Conservation (phyloP, 805 yeast genomes). For the Isabelozyma heimii region DNA sequence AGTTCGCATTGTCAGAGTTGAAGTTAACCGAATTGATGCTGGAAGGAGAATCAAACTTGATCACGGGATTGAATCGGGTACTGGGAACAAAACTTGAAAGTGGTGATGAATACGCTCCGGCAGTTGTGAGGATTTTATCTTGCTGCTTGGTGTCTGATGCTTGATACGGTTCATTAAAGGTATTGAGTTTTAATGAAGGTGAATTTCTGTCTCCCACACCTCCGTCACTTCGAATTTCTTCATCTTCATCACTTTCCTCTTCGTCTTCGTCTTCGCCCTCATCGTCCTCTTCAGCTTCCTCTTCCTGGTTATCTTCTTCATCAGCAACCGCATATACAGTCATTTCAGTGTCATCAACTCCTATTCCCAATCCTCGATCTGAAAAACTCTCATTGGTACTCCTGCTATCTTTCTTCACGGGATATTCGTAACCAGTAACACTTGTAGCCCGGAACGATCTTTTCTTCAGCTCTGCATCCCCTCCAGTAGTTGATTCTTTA, state of each 20-base stretch:
- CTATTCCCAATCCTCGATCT: not conserved
- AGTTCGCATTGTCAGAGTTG: not conserved
- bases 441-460: slow-evolving; percentile 32
- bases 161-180: slow-evolving; percentile 13
- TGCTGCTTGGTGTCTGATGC: slow-evolving; percentile 9
- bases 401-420: slow-evolving; percentile 3
- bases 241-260: slow-evolving; percentile 40
- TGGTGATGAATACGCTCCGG: slow-evolving; percentile 14
- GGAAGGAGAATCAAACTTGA: slow-evolving; percentile 14
- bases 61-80: slow-evolving; percentile 3
- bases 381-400: not conserved
- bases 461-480: slow-evolving; percentile 15
- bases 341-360: not conserved
- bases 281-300: slow-evolving; percentile 6
- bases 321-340: not conserved
- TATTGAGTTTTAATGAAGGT: slow-evolving; percentile 27
- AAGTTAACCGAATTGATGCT: not conserved
- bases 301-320: slow-evolving; percentile 3
- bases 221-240: slow-evolving; percentile 15
- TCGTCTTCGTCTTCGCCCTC: slow-evolving; percentile 10
- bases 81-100: slow-evolving; percentile 3
- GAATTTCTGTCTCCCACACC: slow-evolving; percentile 7
- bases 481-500: slow-evolving; percentile 22
- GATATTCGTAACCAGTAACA: slow-evolving; percentile 24
- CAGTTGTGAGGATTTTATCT: slow-evolving; percentile 11